Percentiles rank a stretch among this genome's conserved stretches.
Evolutionary conservation across 192 early-diverging fungal species (phyloP).

Genomic region (Chytriomyces confervae): DNA sequence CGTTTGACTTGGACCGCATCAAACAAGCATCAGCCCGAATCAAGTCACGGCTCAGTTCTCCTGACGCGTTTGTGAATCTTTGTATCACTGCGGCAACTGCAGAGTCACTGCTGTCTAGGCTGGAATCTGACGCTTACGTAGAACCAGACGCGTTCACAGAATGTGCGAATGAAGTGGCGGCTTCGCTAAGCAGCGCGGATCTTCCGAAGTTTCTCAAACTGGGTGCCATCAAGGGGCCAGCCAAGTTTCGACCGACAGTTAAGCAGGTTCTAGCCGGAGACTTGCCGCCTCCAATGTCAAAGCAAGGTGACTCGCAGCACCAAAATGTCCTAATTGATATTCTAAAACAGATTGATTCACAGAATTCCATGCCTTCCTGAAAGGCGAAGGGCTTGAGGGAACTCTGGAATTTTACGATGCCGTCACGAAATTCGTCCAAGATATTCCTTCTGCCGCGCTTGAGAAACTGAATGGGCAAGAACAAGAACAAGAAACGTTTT

Average conservation of each 20-base stretch:
- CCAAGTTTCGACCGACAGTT: constrained; percentile 6
- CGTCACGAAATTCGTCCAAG: no score
- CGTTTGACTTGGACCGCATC: not conserved
- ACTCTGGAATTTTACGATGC: not conserved
- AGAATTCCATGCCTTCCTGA: not conserved
- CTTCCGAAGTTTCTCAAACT: no score
- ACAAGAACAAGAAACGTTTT: no score
- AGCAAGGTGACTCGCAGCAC: constrained; percentile 8
- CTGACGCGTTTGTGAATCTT: constrained; percentile 17
- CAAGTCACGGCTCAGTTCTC: constrained; percentile 17
- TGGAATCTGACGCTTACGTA: constrained; percentile 17
- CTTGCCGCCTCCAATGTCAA: constrained; percentile 14
- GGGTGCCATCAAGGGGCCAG: no score
- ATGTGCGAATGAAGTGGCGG: constrained; percentile 17
- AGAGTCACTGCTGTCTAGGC: constrained; percentile 5
- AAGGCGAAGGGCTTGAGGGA: not conserved
- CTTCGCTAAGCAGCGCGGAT: constrained; percentile 21
- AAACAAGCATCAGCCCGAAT: constrained; percentile 13
- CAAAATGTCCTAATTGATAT: not conserved
- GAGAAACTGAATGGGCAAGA: no score
- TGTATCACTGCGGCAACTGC: constrained; percentile 26
- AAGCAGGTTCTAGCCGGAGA: constrained; percentile 10
- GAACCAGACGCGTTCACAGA: constrained; percentile 39
- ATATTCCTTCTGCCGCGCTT: no score
- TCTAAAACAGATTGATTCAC: not conserved